Evolutionary conservation across 305 asterid genomes (phyloP), one percentile per base, ranked within the genome.

Genomic region (Fraxinus albicans): DNA sequence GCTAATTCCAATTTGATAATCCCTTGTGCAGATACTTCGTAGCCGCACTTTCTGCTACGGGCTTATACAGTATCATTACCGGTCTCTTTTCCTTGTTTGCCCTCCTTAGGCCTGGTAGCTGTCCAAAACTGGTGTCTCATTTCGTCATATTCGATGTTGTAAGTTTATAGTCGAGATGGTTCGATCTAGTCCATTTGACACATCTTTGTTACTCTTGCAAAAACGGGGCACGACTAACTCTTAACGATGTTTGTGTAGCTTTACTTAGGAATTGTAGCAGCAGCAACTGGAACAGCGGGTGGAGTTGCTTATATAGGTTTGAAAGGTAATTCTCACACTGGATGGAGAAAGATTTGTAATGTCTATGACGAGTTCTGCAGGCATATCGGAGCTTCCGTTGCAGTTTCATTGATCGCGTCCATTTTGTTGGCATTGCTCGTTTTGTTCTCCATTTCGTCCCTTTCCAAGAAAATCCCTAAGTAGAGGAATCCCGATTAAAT

Each of bases 391-490:
- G 87, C 86, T 35, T 92, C 98, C 0, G 0, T 92, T 8, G 91
- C 86, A 0, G 84, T 93, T 79, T 88, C 96, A 25, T 80, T 92
- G 83, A 40, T 91, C 1, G 93, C 91, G 2, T 86, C 93, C 2
- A 35, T 88, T 8, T 72, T 90, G 21, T 85, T 93, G 55, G 79
- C 86, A 0, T 33, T 93, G 79, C 93, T 95, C 17, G 79, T 95
- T 84, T 31, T 90, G 78, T 84, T 93, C 69, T 91, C 97, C 3
- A 29, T 92, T 53, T 73, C 77, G 55, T 89, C 94, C 77, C 87
- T 95, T 81, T 88, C 98, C 31, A 90, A 87, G 86, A 93, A 81
- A 83, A 90, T 93, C 67, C 92, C 95, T 0, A 88, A 84, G 76
- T 89, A 84, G 87, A 79, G 27, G 6, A 67, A 25, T 25, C 38